Evolutionary conservation across 78 protist species (phyloP), one percentile per base, ranked within the genome.

Genomic region (Neovahlkampfia damariscottae): DNA sequence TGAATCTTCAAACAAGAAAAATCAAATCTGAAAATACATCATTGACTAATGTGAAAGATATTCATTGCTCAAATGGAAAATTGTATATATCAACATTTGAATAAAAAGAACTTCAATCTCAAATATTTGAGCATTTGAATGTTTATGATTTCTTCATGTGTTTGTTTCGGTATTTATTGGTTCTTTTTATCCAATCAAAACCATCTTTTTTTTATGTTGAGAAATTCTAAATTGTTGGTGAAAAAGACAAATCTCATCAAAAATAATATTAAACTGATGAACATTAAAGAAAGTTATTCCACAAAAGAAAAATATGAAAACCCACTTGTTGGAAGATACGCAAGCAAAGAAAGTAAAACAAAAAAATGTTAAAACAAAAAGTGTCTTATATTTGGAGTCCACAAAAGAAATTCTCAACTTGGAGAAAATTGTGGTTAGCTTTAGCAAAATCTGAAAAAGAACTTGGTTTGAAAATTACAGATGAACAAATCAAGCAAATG

Each of bases 401-500:
- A n/a, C 38, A 66, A 7, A 78, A 66, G 4, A 76, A 62, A 39
- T 76, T 77, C 67, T 0, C 29, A 5, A 76, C 76, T 2, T 82
- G 85, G 85, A 76, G 85, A 36, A 5, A n/a, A 3, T 38, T 82
- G 37, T 82, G 85, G 85, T 7, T 70, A 6, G 40, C 1, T 10
- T 74, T 70, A 41, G 75, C 78, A 2, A 37, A 40, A 2, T 79
- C 82, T 8, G 83, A 78, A 77, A 31, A 77, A 29, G 66, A 67
- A 36, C 82, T 82, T 2, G 86, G 86, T 29, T 39, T 82, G 9
- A 19, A 50, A 50, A 70, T 82, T 34, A 78, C 82, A 5, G 71
- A 76, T 40, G 86, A 77, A 78, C 82, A 78, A 78, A 37, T 82
- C 35, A 62, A 2, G 9, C 78, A 77, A 36, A 67, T 82, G 80